These are phyloP conservation scores for Arthrobotrys pseudoclavata DNA, from an alignment of 2,329 filamentous ascomycete species.

Conservation along the genomic window DNA sequence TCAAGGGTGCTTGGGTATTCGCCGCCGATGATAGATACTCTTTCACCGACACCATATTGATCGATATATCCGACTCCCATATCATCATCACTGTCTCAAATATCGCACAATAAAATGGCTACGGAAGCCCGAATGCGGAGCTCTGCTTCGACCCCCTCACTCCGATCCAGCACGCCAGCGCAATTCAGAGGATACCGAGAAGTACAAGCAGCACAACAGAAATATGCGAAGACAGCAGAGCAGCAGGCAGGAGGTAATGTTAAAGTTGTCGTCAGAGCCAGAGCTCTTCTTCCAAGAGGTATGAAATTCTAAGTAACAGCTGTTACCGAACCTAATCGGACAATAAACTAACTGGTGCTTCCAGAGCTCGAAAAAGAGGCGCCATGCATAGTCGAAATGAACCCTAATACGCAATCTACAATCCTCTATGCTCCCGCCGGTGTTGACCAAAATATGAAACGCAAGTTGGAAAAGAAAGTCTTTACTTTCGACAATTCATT, in stretches of 20 bases:
- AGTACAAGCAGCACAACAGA: conserved; percentile 37
- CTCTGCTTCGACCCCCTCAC: conserved; percentile 81
- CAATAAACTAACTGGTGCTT: conserved; percentile 62
- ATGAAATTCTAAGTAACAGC: conserved; percentile 63
- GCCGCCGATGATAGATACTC: background rate
- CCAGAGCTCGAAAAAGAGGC: conserved; percentile 84
- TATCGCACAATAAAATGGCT: conserved; percentile 54
- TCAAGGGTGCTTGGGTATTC: background rate
- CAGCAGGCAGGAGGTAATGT: conserved; percentile 79
- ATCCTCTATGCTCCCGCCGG: conserved; percentile 79
- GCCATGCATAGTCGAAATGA: conserved; percentile 90
- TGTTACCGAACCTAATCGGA: conserved; percentile 30
- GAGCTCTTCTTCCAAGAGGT: conserved; percentile 85
- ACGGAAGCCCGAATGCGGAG: conserved; percentile 69
- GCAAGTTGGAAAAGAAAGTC: conserved; percentile 84
- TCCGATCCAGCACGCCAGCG: conserved; percentile 73
- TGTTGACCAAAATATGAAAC: conserved; percentile 73
- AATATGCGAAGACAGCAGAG: conserved; percentile 69
- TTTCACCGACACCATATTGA: conserved; percentile 26
- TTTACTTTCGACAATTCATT: conserved; percentile 99
- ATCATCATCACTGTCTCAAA: conserved; percentile 6
- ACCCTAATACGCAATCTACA: conserved; percentile 86
- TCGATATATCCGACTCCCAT: conserved; percentile 9
- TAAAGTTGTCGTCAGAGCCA: conserved; percentile 83
- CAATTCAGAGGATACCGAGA: conserved; percentile 57